Conservation (phyloP, 2,329 filamentous ascomycete genomes). For the Colletotrichum spinosum region DNA sequence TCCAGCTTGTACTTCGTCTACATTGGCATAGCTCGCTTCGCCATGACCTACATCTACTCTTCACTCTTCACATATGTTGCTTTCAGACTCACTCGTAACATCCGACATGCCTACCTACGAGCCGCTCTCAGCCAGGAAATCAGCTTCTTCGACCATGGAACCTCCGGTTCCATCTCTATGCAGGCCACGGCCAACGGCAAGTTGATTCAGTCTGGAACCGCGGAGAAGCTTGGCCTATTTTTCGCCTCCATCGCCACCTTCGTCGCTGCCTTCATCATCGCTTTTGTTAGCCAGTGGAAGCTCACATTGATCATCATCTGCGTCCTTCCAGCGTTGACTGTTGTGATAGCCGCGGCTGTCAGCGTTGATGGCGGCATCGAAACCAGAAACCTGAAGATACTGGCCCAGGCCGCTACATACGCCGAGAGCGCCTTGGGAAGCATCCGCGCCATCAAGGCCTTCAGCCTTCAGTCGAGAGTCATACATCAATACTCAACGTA, state of each 20-base stretch:
- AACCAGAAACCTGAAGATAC: conserved; percentile 41
- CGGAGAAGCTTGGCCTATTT: conserved; percentile 49
- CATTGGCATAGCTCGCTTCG: conserved; percentile 41
- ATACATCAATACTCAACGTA: conserved; percentile 31
- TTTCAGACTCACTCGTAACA: conserved; percentile 59
- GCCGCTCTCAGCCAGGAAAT: conserved; percentile 63
- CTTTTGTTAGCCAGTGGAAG: conserved; percentile 52
- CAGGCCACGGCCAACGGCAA: conserved; percentile 55
- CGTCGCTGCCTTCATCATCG: conserved; percentile 49
- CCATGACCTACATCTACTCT: conserved; percentile 47
- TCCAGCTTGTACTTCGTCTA: conserved; percentile 45
- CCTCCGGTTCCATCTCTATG: conserved; percentile 51
- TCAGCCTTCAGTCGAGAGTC: conserved; percentile 32
- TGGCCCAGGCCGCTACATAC: conserved; percentile 42
- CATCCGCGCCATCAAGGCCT: conserved; percentile 37
- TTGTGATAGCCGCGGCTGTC: conserved; percentile 39
- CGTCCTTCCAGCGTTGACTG: conserved; percentile 47
- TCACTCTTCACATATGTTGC: conserved; percentile 60
- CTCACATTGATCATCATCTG: conserved; percentile 55
- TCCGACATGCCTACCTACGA: conserved; percentile 61
- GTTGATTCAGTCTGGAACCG: conserved; percentile 49
- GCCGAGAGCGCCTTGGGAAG: conserved; percentile 43
- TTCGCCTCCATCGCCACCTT: conserved; percentile 49
- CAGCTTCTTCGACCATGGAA: conserved; percentile 58
- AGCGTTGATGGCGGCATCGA: conserved; percentile 42